phyloP scores from a whole-genome alignment of 805 yeast genomes.

The Kazachstania viticola region DNA sequence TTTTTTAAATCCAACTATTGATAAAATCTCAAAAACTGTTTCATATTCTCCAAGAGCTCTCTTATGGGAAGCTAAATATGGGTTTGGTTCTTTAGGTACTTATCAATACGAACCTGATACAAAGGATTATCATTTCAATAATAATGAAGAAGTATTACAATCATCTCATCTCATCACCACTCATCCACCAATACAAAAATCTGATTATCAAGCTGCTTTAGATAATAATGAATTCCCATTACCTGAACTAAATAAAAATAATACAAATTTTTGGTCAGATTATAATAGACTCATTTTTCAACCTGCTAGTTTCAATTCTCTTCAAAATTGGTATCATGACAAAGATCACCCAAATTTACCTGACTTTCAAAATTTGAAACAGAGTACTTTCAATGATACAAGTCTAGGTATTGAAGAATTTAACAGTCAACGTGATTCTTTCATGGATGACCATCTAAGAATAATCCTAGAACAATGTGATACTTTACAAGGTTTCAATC shows the following conservation, averaged over 20 bases:
- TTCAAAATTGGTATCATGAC: slow-evolving; percentile 47
- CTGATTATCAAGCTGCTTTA: slow-evolving; percentile 51
- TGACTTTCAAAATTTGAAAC: slow-evolving; percentile 16
- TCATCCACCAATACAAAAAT: slow-evolving; percentile 32
- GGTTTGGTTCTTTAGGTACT: slow-evolving; percentile 57
- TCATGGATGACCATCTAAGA: slow-evolving; percentile 49
- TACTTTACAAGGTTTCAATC: slow-evolving; percentile 54
- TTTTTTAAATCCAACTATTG: slow-evolving; percentile 34
- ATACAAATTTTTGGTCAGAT: slow-evolving; percentile 69
- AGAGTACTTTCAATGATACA: slow-evolving; percentile 32
- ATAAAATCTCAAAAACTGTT: slow-evolving; percentile 31
- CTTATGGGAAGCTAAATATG: slow-evolving; percentile 71
- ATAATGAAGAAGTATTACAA: slow-evolving; percentile 4
- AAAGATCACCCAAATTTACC: slow-evolving; percentile 18
- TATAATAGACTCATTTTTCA: slow-evolving; percentile 55
- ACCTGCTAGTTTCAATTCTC: slow-evolving; percentile 44
- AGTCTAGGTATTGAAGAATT: slow-evolving; percentile 55
- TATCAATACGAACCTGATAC: slow-evolving; percentile 34
- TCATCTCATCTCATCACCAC: slow-evolving; percentile 19
- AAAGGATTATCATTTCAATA: slow-evolving; percentile 13
- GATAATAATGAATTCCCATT: slow-evolving; percentile 33
- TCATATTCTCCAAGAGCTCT: slow-evolving; percentile 75
- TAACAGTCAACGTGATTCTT: slow-evolving; percentile 33
- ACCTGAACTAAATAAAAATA: slow-evolving; percentile 28
- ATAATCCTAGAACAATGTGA: slow-evolving; percentile 66